These are phyloP conservation scores for Candida mesenterica DNA, from an alignment of 1,139 yeast genomes.

Conservation along the genomic window DNA sequence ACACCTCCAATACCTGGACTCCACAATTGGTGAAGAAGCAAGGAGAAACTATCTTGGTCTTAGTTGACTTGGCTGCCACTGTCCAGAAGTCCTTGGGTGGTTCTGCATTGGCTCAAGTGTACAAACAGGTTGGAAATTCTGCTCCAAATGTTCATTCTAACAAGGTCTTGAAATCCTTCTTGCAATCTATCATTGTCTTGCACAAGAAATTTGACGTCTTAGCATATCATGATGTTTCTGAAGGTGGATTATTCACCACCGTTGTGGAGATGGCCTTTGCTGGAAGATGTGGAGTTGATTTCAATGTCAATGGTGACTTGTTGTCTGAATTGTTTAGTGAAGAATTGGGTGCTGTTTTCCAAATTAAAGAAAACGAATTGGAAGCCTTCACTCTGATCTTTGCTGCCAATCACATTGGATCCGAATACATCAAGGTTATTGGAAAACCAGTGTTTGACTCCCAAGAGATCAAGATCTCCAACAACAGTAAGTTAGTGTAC, in stretches of 20 bases:
- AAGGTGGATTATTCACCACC: slow-evolving; percentile 91
- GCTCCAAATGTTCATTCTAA: slow-evolving; percentile 84
- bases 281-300: slow-evolving; percentile 71
- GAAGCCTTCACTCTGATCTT: slow-evolving; percentile 57
- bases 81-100: slow-evolving; percentile 75
- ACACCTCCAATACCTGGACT: slow-evolving; percentile 93
- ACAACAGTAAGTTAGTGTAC: slow-evolving; percentile 48
- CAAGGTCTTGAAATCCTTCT: slow-evolving; percentile 60
- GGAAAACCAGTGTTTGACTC: slow-evolving; percentile 61
- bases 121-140: slow-evolving; percentile 75
- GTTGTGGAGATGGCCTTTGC: slow-evolving; percentile 96
- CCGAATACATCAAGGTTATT: slow-evolving; percentile 53
- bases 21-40: slow-evolving; percentile 61
- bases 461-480: slow-evolving; percentile 51
- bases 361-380: slow-evolving; percentile 56
- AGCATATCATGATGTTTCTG: slow-evolving; percentile 95
- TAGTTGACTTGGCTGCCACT: slow-evolving; percentile 71
- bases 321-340: slow-evolving; percentile 76
- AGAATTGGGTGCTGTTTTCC: slow-evolving; percentile 97
- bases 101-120: slow-evolving; percentile 93
- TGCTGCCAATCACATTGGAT: slow-evolving; percentile 54
- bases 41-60: slow-evolving; percentile 63
- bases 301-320: slow-evolving; percentile 34
- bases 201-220: slow-evolving; percentile 69
- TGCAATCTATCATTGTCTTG: slow-evolving; percentile 64